Percentiles rank a stretch among this genome's conserved stretches.
Evolutionary conservation across 2,329 filamentous ascomycete species (phyloP).

Genomic region (Ophiosphaerella korrae): DNA sequence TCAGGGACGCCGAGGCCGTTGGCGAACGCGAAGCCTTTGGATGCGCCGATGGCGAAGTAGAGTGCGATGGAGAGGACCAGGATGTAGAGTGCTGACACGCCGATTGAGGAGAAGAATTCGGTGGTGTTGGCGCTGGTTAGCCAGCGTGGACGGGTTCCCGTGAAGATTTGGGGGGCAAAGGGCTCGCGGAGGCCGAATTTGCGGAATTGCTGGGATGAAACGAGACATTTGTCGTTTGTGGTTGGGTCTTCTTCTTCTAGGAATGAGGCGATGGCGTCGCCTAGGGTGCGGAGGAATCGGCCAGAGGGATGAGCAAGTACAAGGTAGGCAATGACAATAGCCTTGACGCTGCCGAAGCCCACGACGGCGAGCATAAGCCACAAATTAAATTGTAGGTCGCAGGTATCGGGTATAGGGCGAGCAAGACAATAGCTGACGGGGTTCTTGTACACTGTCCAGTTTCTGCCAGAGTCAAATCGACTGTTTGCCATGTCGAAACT

Average conservation of each 20-base stretch:
- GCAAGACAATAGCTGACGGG: slow-evolving; percentile 19
- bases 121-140: slow-evolving; percentile 13
- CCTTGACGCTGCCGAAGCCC: slow-evolving; percentile 19
- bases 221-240: slow-evolving; percentile 24
- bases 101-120: slow-evolving; percentile 16
- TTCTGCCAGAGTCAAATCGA: slow-evolving; percentile 2
- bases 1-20: slow-evolving; percentile 12
- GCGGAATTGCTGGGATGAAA: slow-evolving; percentile 15
- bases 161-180: background rate
- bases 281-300: slow-evolving; percentile 22
- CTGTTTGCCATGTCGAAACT: slow-evolving; percentile 1
- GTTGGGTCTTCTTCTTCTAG: slow-evolving; percentile 23
- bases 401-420: slow-evolving; percentile 12
- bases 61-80: slow-evolving; percentile 7
- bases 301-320: slow-evolving; percentile 12
- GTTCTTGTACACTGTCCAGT: slow-evolving; percentile 22
- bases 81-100: slow-evolving; percentile 11
- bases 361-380: slow-evolving; percentile 20
- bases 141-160: slow-evolving; percentile 11
- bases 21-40: slow-evolving; percentile 10
- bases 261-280: slow-evolving; percentile 36
- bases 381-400: slow-evolving; percentile 22
- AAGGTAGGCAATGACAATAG: slow-evolving; percentile 9
- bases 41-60: slow-evolving; percentile 8
- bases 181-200: slow-evolving; percentile 8